A percentile compares a stretch with the other conserved stretches of the same genome.
Conservation (phyloP, 1,284 basidiomycete species). For the Puccinia polysora region DNA sequence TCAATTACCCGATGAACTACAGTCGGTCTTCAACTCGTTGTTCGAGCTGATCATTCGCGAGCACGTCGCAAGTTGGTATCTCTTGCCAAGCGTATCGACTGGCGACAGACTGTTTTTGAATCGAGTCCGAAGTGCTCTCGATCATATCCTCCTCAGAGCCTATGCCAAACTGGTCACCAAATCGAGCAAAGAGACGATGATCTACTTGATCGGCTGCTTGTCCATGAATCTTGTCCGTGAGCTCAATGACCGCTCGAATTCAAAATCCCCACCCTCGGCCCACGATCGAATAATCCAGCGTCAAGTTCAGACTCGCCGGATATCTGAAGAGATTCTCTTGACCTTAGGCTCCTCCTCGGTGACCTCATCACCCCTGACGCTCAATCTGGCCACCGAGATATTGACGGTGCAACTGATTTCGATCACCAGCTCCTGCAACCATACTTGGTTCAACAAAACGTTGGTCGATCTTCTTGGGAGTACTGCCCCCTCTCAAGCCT, state of each 20-base stretch:
- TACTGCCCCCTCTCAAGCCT: constrained; percentile 4
- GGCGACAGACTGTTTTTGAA: constrained; percentile 31
- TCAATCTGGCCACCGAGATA: constrained; percentile 29
- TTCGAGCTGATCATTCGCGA: constrained; percentile 30
- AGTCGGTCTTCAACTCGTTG: constrained; percentile 3
- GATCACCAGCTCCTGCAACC: constrained; percentile 5
- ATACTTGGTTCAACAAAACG: constrained; percentile 28
- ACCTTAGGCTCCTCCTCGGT: constrained; percentile 29
- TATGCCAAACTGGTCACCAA: constrained; percentile 26
- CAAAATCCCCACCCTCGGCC: constrained; percentile 11
- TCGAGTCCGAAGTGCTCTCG: constrained; percentile 17
- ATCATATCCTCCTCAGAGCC: constrained; percentile 32
- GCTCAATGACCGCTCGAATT: constrained; percentile 15
- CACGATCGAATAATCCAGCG: constrained; percentile 12
- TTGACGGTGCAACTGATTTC: constrained; percentile 37
- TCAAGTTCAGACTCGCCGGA: constrained; percentile 19
- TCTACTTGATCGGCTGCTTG: constrained; percentile 38
- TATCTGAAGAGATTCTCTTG: constrained; percentile 39
- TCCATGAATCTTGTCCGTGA: constrained; percentile 41
- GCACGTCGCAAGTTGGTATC: constrained; percentile 34
- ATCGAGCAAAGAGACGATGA: constrained; percentile 33
- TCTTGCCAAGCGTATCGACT: constrained; percentile 29
- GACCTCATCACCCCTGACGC: constrained; percentile 28
- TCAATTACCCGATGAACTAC: constrained; percentile 25
- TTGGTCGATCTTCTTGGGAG: constrained; percentile 23